phyloP scores from a whole-genome alignment of 2,329 filamentous ascomycete genomes.

The Fusarium sp. region DNA sequence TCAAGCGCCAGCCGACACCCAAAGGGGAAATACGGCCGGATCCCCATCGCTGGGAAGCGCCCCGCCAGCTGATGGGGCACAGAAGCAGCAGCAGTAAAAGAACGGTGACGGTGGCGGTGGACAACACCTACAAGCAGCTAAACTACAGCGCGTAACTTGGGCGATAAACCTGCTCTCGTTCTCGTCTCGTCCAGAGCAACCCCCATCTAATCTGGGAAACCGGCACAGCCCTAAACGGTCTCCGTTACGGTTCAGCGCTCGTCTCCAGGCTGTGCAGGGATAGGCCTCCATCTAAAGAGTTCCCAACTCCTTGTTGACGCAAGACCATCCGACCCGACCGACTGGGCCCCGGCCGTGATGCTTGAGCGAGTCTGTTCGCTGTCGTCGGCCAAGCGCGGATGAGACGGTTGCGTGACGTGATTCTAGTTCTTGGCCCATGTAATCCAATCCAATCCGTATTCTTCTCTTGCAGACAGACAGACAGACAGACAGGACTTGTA shows the following conservation, averaged over 20 bases:
- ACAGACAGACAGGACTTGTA: background rate
- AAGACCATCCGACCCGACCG: constrained; percentile 21
- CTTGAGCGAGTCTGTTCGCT: background rate
- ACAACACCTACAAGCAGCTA: background rate
- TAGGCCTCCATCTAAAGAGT: constrained; percentile 12
- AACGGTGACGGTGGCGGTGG: background rate
- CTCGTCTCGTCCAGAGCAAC: background rate
- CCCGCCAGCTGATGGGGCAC: background rate
- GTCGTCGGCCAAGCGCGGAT: constrained; percentile 6
- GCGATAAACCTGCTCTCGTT: background rate
- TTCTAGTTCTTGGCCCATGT: constrained; percentile 27
- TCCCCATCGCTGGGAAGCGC: constrained; percentile 19
- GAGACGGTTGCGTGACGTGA: constrained; percentile 1
- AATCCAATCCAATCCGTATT: constrained; percentile 19
- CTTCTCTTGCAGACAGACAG: background rate
- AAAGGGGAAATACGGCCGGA: constrained; percentile 35
- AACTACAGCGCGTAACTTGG: background rate
- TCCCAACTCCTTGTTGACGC: background rate
- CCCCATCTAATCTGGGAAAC: constrained; percentile 28
- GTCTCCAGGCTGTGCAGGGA: constrained; percentile 27
- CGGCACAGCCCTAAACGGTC: constrained; percentile 22
- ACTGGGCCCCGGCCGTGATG: constrained; percentile 4
- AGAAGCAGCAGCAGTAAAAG: background rate
- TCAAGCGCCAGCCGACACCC: constrained; percentile 32
- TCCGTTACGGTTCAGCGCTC: background rate